Base-by-base conservation (phyloP, 306 rosid genomes). In the Dalbergia oliveri region DNA sequence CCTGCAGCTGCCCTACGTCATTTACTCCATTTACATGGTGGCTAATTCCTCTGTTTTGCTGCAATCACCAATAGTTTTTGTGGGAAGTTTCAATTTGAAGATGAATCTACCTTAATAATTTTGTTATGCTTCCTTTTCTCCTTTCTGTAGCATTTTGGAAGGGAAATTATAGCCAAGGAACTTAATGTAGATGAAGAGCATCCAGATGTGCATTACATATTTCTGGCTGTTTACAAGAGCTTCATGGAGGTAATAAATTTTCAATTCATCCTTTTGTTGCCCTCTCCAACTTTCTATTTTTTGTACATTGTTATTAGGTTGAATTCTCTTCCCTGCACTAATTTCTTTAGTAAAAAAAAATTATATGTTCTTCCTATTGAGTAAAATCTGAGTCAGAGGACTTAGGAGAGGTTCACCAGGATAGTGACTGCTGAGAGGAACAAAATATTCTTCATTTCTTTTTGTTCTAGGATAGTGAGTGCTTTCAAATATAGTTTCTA, bases 81-180 rank as follows among this genome's bases (percentile, higher is more conserved):
- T 19, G 16, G 62, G 23, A 39, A 37, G 3, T 44, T 53, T 65
- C 41, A 33, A 70, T 59, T 72, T 19, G 58, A 71, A 58, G 51
- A 47, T 77, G 75, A 49, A 54, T 18, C 57, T 61, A 39, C 34
- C 15, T 57, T 77, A 15, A 56, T 26, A n/a, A n/a, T 83, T 66
- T 50, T 79, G 60, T 11, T 73, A 49, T 75, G 0, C 34, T 35
- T 23, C 21, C 1, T 64, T 58, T 16, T 59, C 4, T 47, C 65
- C 44, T 73, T 18, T 47, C 23, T 84, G 15, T 70, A 95, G 98
- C 99, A 95, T 86, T 95, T 91, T 77, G 99, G 99, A 15, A 90
- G 90, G 82, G 94, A 95, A 87, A 91, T 95, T 64, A 95, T 95
- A 78, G 94, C 99, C 18, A 95, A 91, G 89, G 97, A 95, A 83